These are phyloP conservation scores for Mycena olivaceomarginata DNA, from an alignment of 768 basidiomycete genomes.

Conservation along the genomic window DNA sequence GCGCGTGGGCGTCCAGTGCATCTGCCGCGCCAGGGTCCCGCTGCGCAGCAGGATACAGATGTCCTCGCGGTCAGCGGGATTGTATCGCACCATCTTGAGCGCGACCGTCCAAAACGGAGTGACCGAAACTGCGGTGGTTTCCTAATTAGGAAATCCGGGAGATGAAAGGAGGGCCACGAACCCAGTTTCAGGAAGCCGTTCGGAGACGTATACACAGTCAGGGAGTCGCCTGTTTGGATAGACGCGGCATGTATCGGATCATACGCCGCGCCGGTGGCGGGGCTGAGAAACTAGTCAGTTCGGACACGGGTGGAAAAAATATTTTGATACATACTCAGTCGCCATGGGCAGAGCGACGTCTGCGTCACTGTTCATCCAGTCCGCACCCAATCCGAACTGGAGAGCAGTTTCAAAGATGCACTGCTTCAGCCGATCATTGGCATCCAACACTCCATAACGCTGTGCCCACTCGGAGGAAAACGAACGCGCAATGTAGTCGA, in stretches of 20 bases:
- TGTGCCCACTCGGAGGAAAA: slow-evolving; percentile 73
- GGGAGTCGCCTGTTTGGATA: slow-evolving; percentile 70
- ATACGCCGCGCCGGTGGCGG: slow-evolving; percentile 53
- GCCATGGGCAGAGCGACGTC: slow-evolving; percentile 84
- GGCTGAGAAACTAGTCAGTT: slow-evolving; percentile 43
- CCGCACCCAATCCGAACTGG: slow-evolving; percentile 70
- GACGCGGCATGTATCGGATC: slow-evolving; percentile 80
- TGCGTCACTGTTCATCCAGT: slow-evolving; percentile 89
- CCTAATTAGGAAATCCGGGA: neutral
- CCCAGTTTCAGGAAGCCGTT: slow-evolving; percentile 65
- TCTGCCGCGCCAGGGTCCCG: slow-evolving; percentile 70
- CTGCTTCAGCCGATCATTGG: slow-evolving; percentile 70
- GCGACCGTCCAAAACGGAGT: slow-evolving; percentile 85
- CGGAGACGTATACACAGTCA: slow-evolving; percentile 74
- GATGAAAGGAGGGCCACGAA: slow-evolving; percentile 6
- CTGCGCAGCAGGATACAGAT: slow-evolving; percentile 82
- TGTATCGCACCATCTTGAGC: slow-evolving; percentile 82
- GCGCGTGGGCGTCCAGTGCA: slow-evolving; percentile 72
- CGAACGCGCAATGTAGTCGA: slow-evolving; percentile 80
- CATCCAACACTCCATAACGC: slow-evolving; percentile 68
- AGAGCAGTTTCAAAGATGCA: slow-evolving; percentile 76
- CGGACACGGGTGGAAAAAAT: neutral
- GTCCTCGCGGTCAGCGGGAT: slow-evolving; percentile 77
- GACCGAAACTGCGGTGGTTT: slow-evolving; percentile 68
- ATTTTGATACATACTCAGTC: slow-evolving; percentile 66